Base-by-base conservation (phyloP, 257 asterid species). In the Oldenlandia corymbosa region DNA sequence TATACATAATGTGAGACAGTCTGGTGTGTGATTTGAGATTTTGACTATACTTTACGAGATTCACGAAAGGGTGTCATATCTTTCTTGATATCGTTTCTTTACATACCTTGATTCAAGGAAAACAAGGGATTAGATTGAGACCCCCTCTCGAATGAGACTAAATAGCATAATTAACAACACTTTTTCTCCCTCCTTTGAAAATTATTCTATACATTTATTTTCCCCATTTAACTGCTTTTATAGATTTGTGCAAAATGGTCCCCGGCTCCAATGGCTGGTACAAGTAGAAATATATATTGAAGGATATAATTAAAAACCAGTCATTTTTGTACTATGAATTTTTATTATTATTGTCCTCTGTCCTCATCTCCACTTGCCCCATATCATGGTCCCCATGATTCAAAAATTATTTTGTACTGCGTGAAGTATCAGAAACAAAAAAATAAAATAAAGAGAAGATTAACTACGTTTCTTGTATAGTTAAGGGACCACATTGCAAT, bases 401-500 rank as follows among this genome's bases (percentile, higher is more conserved):
- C 43, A 9, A 66, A 37, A 54, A 57, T 14, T 28, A 17, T 64
- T 47, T 69, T 30, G 31, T 52, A 4, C 23, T 27, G 2, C 60
- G 36, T 31, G 26, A 48, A 4, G 53, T 6, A 20, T 54, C 9
- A 45, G 52, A 42, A 43, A 24, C 39, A 34, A 34, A 34, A 34
- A 34, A 34, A 34, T 3, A 34, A 34, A 34, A 34, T 3, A 34
- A 34, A 34, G 39, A 34, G 9, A 20, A 62, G 39, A 53, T n/a
- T 62, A 31, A 65, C 69, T 48, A 23, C 21, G 46, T 37, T 68
- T 30, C 18, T 43, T 32, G 72, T 58, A n/a, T 60, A 54, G 16
- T 26, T 13, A 51, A 14, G 67, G 87, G 84, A 79, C 87, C 87
- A 78, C 79, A 1, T 9, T 51, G n/a, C n/a, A n/a, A n/a, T n/a